Evolutionary conservation across 768 basidiomycete genomes (phyloP).

Genomic region (Trametes cingulata): DNA sequence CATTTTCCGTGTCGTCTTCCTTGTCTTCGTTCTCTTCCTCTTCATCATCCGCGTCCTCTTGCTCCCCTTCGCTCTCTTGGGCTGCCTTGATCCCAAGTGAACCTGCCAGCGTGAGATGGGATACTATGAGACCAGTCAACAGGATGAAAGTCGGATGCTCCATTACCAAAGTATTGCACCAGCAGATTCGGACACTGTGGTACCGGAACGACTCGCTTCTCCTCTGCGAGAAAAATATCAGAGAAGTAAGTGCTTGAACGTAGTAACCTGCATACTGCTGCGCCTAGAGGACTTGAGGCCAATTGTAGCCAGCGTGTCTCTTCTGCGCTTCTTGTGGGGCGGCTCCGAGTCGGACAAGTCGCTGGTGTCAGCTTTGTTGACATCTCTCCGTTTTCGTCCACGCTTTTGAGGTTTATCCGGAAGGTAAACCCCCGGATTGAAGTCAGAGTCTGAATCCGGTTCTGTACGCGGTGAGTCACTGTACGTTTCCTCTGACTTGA

Average conservation of each 20-base stretch:
- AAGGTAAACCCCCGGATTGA: constrained; percentile 43
- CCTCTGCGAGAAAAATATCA: not conserved
- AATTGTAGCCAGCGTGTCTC: not conserved
- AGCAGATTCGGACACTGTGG: constrained; percentile 26
- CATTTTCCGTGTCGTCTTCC: constrained; percentile 7
- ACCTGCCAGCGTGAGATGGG: constrained; percentile 11
- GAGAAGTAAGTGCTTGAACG: not conserved
- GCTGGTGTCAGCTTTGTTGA: not conserved
- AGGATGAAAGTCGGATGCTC: not conserved
- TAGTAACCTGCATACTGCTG: constrained; percentile 15
- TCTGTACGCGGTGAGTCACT: not conserved
- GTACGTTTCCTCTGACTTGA: no score
- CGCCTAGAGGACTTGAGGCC: not conserved
- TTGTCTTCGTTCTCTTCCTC: constrained; percentile 18
- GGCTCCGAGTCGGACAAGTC: not conserved
- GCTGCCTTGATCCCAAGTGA: constrained; percentile 18
- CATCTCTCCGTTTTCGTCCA: constrained; percentile 19
- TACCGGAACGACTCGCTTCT: constrained; percentile 2
- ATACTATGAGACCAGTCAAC: not conserved
- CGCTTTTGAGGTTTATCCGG: constrained; percentile 32
- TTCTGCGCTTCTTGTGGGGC: constrained; percentile 8
- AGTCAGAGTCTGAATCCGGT: constrained; percentile 51
- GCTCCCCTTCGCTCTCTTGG: constrained; percentile 9
- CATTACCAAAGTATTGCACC: constrained; percentile 29
- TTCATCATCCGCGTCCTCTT: constrained; percentile 21